Evolutionary conservation across 495 filamentous ascomycete species (phyloP).

Genomic region (Penicillium odoratum): DNA sequence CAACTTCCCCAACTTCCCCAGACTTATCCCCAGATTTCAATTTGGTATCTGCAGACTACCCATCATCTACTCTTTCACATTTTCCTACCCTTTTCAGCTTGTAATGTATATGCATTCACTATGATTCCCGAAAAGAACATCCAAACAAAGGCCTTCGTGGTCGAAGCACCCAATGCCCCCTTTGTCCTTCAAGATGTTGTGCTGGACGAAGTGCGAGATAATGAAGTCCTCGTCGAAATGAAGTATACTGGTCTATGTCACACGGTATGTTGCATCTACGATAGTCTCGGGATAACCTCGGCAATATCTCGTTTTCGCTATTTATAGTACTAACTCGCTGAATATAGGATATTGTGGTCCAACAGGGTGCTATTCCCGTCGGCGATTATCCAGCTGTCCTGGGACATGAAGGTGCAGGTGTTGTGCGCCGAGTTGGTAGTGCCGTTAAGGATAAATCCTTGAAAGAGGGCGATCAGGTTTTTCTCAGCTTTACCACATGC

Average conservation of each 20-base stretch:
- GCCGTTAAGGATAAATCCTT: not conserved
- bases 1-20: no score
- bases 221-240: conserved; percentile 37
- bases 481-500: not conserved
- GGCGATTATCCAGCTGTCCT: not conserved
- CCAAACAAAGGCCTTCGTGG: not conserved
- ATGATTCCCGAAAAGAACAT: not conserved
- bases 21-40: no score
- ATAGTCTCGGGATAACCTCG: not conserved
- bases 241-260: conserved; percentile 38
- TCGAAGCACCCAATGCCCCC: not conserved
- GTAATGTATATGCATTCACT: not conserved
- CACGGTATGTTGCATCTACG: conserved; percentile 20
- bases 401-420: not conserved
- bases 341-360: not conserved
- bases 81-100: no score
- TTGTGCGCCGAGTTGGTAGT: not conserved
- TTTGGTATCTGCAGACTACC: no score
- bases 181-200: conserved; percentile 28
- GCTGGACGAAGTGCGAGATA: conserved; percentile 27
- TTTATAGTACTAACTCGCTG: not conserved
- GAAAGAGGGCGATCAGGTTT: not conserved
- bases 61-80: no score
- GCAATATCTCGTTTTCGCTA: no score
- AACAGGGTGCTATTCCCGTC: not conserved